A percentile compares a stretch with the other conserved stretches of the same genome.
These are phyloP conservation scores for Brasilioporus rufonigricans DNA, from an alignment of 768 basidiomycete genomes.

Conservation along the genomic window DNA sequence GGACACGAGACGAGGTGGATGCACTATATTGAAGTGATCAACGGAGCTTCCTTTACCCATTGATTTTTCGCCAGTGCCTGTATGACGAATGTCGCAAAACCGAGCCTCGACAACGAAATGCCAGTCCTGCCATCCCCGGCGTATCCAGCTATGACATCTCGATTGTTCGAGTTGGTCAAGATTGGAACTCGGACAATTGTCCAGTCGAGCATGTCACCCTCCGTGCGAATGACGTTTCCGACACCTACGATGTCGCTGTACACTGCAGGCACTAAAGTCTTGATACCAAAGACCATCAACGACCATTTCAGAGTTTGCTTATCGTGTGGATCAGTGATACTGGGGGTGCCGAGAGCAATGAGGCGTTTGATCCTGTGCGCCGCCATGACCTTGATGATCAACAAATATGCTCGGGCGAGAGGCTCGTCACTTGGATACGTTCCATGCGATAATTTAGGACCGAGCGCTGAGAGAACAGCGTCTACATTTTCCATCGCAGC, in stretches of 20 bases:
- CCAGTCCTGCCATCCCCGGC: conserved; percentile 61
- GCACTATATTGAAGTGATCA: conserved; percentile 21
- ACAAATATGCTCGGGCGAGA: conserved; percentile 56
- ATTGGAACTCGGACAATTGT: conserved; percentile 70
- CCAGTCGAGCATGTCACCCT: conserved; percentile 57
- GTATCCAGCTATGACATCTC: conserved; percentile 57
- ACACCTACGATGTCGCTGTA: conserved; percentile 69
- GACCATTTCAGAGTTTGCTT: conserved; percentile 43
- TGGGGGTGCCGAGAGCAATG: conserved; percentile 65
- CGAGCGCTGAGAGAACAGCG: conserved; percentile 65
- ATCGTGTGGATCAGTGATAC: conserved; percentile 61
- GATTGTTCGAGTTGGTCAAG: conserved; percentile 47
- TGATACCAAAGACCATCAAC: conserved; percentile 37
- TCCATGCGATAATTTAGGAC: conserved; percentile 45
- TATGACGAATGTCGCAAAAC: conserved; percentile 59
- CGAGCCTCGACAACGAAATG: conserved; percentile 49
- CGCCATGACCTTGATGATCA: conserved; percentile 57
- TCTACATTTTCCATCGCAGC: conserved; percentile 56
- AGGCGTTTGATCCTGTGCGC: conserved; percentile 52
- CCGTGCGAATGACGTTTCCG: conserved; percentile 50
- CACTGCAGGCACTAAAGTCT: conserved; percentile 48
- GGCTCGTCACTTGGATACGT: conserved; percentile 49
- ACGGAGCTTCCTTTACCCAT: conserved; percentile 51
- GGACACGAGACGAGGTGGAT: too few species aligned
- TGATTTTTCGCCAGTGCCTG: conserved; percentile 53